Percentiles rank a stretch among this genome's conserved stretches.
These are phyloP conservation scores for Lepiota brunneoincarnata DNA, from an alignment of 768 basidiomycete species.

Conservation along the genomic window DNA sequence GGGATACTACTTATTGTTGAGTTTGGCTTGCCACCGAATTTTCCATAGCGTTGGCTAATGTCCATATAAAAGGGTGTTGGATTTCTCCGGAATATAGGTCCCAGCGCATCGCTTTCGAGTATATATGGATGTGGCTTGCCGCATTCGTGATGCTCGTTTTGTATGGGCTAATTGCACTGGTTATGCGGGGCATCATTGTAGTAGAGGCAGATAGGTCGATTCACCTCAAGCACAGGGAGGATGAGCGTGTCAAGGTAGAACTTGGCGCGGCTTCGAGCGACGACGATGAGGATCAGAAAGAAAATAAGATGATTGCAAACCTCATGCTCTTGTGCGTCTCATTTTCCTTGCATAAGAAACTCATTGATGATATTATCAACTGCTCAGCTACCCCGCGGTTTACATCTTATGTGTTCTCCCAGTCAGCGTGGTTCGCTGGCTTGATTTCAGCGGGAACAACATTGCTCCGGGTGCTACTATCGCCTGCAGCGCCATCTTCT, in stretches of 20 bases:
- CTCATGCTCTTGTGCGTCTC: slow-evolving; percentile 38
- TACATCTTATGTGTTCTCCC: slow-evolving; percentile 30
- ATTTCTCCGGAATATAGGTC: slow-evolving; percentile 27
- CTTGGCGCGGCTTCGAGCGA: neutral
- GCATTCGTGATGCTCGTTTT: slow-evolving; percentile 33
- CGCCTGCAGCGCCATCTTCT: slow-evolving; percentile 15
- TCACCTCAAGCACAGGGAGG: neutral
- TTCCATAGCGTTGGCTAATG: neutral
- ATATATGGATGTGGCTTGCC: slow-evolving; percentile 44
- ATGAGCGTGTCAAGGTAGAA: neutral
- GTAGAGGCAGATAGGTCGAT: slow-evolving; percentile 21
- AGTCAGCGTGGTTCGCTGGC: slow-evolving; percentile 19
- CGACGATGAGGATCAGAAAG: slow-evolving; percentile 15
- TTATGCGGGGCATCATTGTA: slow-evolving; percentile 30
- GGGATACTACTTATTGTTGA: slow-evolving; percentile 31
- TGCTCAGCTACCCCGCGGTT: slow-evolving; percentile 36
- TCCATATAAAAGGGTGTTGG: slow-evolving; percentile 41
- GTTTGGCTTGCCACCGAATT: neutral
- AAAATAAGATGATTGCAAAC: slow-evolving; percentile 23
- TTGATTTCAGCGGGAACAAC: slow-evolving; percentile 13
- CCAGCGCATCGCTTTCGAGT: slow-evolving; percentile 39
- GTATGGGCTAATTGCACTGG: slow-evolving; percentile 37
- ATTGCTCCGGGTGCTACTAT: slow-evolving; percentile 16
- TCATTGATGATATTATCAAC: neutral
- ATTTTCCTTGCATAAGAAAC: neutral